Conservation (phyloP, 2,329 filamentous ascomycete genomes). For the Aureobasidium uvarum region DNA sequence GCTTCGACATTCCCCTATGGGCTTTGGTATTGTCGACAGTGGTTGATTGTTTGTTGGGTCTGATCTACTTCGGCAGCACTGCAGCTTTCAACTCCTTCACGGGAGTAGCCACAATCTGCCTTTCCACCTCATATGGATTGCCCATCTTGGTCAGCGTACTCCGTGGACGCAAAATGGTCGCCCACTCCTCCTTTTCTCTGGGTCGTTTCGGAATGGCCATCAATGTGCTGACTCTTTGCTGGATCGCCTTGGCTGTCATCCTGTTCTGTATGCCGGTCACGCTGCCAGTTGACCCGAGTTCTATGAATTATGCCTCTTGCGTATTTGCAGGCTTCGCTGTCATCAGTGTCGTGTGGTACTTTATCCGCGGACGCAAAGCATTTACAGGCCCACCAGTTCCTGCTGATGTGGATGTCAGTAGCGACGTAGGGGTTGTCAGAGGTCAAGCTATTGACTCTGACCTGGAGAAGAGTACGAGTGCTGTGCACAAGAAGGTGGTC, state of each 20-base stretch:
- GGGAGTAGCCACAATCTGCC: slow-evolving; percentile 74
- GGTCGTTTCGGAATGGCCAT: slow-evolving; percentile 67
- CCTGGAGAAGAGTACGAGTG: slow-evolving; percentile 29
- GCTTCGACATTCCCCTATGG: slow-evolving; percentile 67
- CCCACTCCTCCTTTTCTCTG: slow-evolving; percentile 64
- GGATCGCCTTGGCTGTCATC: slow-evolving; percentile 68
- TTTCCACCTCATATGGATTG: slow-evolving; percentile 71
- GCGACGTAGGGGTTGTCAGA: slow-evolving; percentile 29
- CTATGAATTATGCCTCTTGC: slow-evolving; percentile 45
- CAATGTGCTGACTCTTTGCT: slow-evolving; percentile 65
- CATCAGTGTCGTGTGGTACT: slow-evolving; percentile 39
- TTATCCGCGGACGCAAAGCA: slow-evolving; percentile 37
- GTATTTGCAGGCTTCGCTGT: slow-evolving; percentile 38
- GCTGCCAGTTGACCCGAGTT: slow-evolving; percentile 39
- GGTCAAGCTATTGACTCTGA: slow-evolving; percentile 33
- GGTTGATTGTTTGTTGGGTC: slow-evolving; percentile 68
- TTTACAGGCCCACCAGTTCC: slow-evolving; percentile 40
- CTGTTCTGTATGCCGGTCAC: slow-evolving; percentile 70
- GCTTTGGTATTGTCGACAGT: slow-evolving; percentile 66
- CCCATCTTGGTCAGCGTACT: slow-evolving; percentile 71
- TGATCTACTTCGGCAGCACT: slow-evolving; percentile 75
- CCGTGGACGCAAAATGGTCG: slow-evolving; percentile 64
- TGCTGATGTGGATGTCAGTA: slow-evolving; percentile 33
- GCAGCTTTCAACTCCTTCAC: slow-evolving; percentile 80
- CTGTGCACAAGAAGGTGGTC: slow-evolving; percentile 7